These are phyloP conservation scores for Rhododendron molle DNA, from an alignment of 148 eudicot genomes.

Conservation along the genomic window DNA sequence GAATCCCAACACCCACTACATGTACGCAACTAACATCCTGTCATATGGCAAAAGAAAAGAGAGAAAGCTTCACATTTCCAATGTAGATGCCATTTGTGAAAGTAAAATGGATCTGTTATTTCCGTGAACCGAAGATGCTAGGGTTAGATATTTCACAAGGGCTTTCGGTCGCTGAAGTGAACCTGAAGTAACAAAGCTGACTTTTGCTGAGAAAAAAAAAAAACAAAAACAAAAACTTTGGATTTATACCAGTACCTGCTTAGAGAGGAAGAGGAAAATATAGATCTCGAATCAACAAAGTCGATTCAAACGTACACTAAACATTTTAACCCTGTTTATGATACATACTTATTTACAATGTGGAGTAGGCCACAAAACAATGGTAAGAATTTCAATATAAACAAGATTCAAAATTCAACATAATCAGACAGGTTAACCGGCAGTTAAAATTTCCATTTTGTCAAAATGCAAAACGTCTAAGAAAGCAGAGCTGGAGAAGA, in stretches of 20 bases:
- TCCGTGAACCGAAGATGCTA: too few relatives aligned
- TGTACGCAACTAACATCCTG: too few relatives aligned
- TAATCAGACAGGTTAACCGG: not conserved
- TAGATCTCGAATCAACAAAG: not conserved
- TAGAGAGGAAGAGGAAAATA: not conserved
- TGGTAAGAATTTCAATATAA: not conserved
- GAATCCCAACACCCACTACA: too few relatives aligned
- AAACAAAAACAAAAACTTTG: not conserved
- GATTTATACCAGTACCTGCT: not conserved
- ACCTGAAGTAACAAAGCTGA: not conserved
- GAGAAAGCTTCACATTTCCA: not conserved
- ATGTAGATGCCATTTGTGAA: not conserved
- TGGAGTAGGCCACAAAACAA: not conserved
- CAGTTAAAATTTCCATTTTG: not conserved
- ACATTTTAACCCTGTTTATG: not conserved
- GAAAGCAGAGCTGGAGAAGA: not conserved
- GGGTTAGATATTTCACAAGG: not conserved
- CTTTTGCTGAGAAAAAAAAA: too few relatives aligned
- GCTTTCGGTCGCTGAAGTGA: not conserved
- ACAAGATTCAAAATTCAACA: not conserved
- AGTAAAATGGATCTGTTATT: not conserved
- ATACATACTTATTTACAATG: not conserved
- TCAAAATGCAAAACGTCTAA: not conserved
- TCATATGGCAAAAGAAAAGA: too few relatives aligned
- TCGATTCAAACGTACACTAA: not conserved